Evolutionary conservation across 257 asterid genomes (phyloP), one percentile per base, ranked within the genome.

Genomic region (Paulownia fortunei): DNA sequence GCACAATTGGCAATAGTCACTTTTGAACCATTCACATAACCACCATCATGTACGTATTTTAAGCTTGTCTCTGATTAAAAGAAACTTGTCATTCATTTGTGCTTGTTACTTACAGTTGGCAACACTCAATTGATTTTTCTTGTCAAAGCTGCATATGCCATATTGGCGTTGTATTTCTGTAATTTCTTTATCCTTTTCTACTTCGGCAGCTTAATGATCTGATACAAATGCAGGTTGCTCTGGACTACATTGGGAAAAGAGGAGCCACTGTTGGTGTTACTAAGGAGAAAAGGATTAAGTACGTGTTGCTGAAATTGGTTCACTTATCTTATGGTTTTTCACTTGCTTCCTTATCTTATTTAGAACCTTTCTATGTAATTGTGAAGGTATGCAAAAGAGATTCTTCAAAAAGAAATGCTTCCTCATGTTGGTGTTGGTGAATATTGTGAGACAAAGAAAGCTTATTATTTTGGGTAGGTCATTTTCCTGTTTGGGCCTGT

Each of bases 191-290:
- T n/a, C n/a, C n/a, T n/a, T n/a, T n/a, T n/a, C n/a, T n/a, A n/a
- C n/a, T n/a, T n/a, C n/a, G n/a, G n/a, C n/a, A n/a, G n/a, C n/a
- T n/a, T n/a, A n/a, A n/a, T n/a, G n/a, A n/a, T n/a, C n/a, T n/a
- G n/a, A n/a, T n/a, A n/a, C 23, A 19, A 62, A 76, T 83, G 80
- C 86, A 94, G 99, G 99, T 95, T 78, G 99, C 99, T 78, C 88
- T 95, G 78, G 99, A 95, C 37, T 95, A 95, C 86, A 95, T 95
- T 60, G 98, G 99, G 46, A 95, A 95, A 78, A 87, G 99, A 95
- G 99, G 98, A 80, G 89, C 98, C 49, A 93, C 98, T 60, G 97
- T 95, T 79, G 99, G 99, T 79, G 99, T 95, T 72, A 90, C 99
- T 49, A 86, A 70, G 84, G 99, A 95, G 85, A 95, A 90, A 87